A percentile compares a stretch with the other conserved stretches of the same genome.
These are phyloP conservation scores for Cicer cuneatum DNA, from an alignment of 306 rosid species.

Conservation along the genomic window DNA sequence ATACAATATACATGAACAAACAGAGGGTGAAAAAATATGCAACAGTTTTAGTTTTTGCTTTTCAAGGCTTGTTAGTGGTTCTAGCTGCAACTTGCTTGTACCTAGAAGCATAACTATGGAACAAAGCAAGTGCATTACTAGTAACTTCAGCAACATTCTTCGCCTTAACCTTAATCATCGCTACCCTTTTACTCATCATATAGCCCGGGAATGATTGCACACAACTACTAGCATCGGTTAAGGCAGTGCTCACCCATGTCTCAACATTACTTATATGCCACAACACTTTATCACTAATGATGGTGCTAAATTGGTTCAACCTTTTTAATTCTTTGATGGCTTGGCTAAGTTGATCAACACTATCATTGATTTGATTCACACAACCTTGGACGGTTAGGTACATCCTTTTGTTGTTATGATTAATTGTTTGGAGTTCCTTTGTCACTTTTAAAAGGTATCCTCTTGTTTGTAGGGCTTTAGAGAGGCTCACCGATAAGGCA, in stretches of 20 bases:
- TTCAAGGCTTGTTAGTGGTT: slow-evolving; percentile 39
- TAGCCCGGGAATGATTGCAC: slow-evolving; percentile 50
- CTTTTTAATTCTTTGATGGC: slow-evolving; percentile 53
- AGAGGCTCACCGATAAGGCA: slow-evolving; percentile 60
- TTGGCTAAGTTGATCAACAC: slow-evolving; percentile 61
- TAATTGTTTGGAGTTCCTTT: slow-evolving; percentile 39
- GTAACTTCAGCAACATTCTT: slow-evolving; percentile 64
- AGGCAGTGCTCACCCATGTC: slow-evolving; percentile 69
- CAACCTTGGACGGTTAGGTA: slow-evolving; percentile 58
- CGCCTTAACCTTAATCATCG: slow-evolving; percentile 60
- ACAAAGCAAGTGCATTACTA: slow-evolving; percentile 64
- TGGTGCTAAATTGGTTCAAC: slow-evolving; percentile 16
- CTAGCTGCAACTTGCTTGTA: slow-evolving; percentile 35
- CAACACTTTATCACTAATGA: slow-evolving; percentile 43
- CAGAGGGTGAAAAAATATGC: slow-evolving; percentile 26
- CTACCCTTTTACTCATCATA: slow-evolving; percentile 59
- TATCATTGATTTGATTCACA: slow-evolving; percentile 55
- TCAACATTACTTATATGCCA: slow-evolving; percentile 76
- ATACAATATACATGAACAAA: slow-evolving; percentile 28
- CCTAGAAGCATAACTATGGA: slow-evolving; percentile 57
- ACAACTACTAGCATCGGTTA: slow-evolving; percentile 63
- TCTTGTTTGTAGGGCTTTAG: slow-evolving; percentile 53
- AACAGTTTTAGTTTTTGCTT: background rate
- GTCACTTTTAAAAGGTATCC: slow-evolving; percentile 49
- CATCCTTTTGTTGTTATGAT: slow-evolving; percentile 38